Conservation (phyloP, 106 monocot genomes). For the Dactylorhiza incarnata region DNA sequence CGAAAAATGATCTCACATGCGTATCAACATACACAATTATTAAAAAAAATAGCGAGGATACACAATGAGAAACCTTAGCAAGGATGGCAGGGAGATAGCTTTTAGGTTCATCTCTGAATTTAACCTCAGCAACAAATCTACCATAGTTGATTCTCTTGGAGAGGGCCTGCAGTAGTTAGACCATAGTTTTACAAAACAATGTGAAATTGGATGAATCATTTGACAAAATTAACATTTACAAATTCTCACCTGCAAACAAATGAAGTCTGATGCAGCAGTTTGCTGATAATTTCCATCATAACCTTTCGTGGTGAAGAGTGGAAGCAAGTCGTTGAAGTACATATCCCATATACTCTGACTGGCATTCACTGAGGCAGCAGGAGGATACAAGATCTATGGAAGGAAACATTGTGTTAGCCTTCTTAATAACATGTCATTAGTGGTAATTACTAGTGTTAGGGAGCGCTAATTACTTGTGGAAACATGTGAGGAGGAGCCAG, state of each 20-base stretch:
- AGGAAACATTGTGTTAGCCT: neutral
- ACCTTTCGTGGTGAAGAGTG: constrained; percentile 49
- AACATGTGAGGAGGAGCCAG: constrained; percentile 25
- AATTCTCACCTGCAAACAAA: constrained; percentile 60
- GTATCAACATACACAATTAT: neutral
- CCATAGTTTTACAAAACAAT: neutral
- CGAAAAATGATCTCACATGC: no score
- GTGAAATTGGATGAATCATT: neutral
- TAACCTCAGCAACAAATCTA: constrained; percentile 70
- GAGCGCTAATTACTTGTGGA: constrained; percentile 23
- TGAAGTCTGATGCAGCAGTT: constrained; percentile 57
- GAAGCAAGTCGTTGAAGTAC: constrained; percentile 62
- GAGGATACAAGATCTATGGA: constrained; percentile 47
- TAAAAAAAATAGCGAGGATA: neutral
- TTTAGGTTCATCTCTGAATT: constrained; percentile 53
- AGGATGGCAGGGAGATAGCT: constrained; percentile 52
- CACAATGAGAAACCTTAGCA: constrained; percentile 27
- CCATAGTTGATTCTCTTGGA: constrained; percentile 76
- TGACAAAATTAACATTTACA: neutral
- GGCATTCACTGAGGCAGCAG: constrained; percentile 47
- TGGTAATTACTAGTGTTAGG: neutral
- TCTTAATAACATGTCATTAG: neutral
- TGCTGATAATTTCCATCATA: constrained; percentile 84
- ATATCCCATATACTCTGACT: constrained; percentile 59
- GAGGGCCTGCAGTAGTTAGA: constrained; percentile 21